A percentile compares a stretch with the other conserved stretches of the same genome.
Evolutionary conservation across 345 rosid species (phyloP).

Genomic region (Linum tenue): DNA sequence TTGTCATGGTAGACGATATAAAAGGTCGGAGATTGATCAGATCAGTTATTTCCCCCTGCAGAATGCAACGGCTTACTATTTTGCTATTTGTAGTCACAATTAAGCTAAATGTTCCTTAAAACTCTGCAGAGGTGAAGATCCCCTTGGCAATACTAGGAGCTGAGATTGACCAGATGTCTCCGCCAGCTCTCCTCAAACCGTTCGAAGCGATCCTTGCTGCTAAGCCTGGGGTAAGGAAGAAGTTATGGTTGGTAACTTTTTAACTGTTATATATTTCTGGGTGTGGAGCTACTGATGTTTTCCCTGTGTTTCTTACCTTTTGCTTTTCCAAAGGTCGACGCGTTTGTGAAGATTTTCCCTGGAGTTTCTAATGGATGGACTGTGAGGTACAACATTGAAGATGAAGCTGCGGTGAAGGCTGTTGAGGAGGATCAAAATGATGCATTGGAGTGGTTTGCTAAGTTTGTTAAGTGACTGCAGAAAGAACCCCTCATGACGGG

Average conservation of each 20-base stretch:
- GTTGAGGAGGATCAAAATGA: constrained; percentile 65
- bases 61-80: background rate
- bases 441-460: constrained; percentile 50
- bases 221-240: constrained; percentile 32
- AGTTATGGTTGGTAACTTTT: background rate
- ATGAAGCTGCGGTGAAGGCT: constrained; percentile 37
- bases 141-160: constrained; percentile 57
- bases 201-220: constrained; percentile 36
- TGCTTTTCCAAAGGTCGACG: constrained; percentile 34
- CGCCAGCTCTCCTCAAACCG: constrained; percentile 40
- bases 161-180: constrained; percentile 31
- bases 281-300: too few relatives aligned
- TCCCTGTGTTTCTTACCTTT: background rate
- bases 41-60: background rate
- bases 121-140: constrained; percentile 32
- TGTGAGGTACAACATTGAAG: constrained; percentile 40
- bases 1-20: constrained; percentile 27
- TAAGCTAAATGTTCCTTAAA: background rate
- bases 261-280: too few relatives aligned
- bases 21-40: constrained; percentile 14
- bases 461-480: constrained; percentile 39
- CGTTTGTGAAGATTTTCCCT: constrained; percentile 65
- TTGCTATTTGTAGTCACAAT: background rate
- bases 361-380: constrained; percentile 68
- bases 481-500: background rate